Evolutionary conservation across 2,329 filamentous ascomycete genomes (phyloP).

Genomic region (Monascus ruber): DNA sequence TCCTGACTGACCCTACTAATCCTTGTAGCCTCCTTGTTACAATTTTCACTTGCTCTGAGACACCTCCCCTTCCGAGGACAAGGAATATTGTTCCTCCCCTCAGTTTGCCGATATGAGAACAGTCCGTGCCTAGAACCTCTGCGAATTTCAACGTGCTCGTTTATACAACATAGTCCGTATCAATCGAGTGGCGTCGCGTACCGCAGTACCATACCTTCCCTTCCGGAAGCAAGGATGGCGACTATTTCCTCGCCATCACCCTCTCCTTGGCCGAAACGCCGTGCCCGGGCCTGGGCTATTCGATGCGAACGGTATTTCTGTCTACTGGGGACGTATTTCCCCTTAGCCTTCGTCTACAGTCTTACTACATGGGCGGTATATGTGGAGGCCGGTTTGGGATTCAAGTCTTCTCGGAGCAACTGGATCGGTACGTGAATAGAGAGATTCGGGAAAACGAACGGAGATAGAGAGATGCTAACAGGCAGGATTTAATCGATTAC

Average conservation of each 20-base stretch:
- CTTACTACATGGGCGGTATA: constrained; percentile 91
- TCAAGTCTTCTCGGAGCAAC: constrained; percentile 39
- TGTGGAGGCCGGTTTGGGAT: constrained; percentile 66
- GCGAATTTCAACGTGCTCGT: no score
- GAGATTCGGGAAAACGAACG: neutral
- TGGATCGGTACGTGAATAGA: constrained; percentile 27
- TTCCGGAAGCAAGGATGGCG: constrained; percentile 18
- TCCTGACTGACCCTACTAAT: no score
- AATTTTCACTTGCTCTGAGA: no score
- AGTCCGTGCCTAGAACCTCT: no score
- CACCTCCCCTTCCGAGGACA: no score
- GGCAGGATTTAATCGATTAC: neutral
- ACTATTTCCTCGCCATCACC: constrained; percentile 28
- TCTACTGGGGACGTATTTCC: constrained; percentile 65
- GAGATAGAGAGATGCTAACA: neutral
- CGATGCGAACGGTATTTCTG: constrained; percentile 74
- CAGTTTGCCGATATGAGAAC: no score
- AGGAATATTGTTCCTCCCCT: no score
- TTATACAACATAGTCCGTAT: no score
- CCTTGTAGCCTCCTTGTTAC: no score
- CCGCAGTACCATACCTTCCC: no score
- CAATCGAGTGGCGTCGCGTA: no score
- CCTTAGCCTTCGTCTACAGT: constrained; percentile 78
- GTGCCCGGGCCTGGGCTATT: constrained; percentile 31
- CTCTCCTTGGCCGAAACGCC: constrained; percentile 30